phyloP scores from a whole-genome alignment of 805 yeast genomes.

The Limtongozyma cylindracea region DNA sequence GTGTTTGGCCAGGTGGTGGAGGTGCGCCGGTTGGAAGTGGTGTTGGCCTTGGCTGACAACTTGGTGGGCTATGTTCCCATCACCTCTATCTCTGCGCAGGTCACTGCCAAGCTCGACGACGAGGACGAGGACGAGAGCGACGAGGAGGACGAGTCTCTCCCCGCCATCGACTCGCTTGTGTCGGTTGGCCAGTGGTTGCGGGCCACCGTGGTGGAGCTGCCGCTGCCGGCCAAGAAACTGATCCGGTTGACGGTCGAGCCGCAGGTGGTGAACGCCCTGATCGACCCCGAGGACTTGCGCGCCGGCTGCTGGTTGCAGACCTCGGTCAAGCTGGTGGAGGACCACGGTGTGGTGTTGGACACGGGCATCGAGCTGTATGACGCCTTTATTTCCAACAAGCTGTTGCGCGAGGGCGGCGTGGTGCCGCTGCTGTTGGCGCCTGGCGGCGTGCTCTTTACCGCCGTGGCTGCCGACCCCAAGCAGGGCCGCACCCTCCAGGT shows the following conservation, averaged over 20 bases:
- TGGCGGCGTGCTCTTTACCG: not conserved
- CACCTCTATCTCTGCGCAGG: slow-evolving; percentile 39
- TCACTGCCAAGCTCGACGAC: slow-evolving; percentile 30
- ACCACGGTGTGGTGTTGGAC: slow-evolving; percentile 68
- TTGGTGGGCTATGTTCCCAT: slow-evolving; percentile 58
- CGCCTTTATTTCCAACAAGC: slow-evolving; percentile 62
- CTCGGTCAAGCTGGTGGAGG: slow-evolving; percentile 60
- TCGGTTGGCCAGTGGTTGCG: slow-evolving; percentile 67
- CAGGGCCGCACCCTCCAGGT: too few relatives aligned
- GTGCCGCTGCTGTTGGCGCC: slow-evolving; percentile 6
- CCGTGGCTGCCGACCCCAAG: not conserved
- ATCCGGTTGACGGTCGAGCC: slow-evolving; percentile 60
- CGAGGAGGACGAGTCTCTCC: slow-evolving; percentile 14
- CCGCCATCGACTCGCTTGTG: slow-evolving; percentile 28
- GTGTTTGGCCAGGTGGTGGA: slow-evolving; percentile 55
- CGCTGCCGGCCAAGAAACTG: slow-evolving; percentile 27
- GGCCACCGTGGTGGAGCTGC: slow-evolving; percentile 42
- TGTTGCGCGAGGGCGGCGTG: slow-evolving; percentile 14
- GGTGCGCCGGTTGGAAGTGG: slow-evolving; percentile 36
- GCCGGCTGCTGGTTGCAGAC: slow-evolving; percentile 50
- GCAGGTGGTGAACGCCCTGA: slow-evolving; percentile 29
- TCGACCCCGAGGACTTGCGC: slow-evolving; percentile 39
- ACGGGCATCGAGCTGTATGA: slow-evolving; percentile 30
- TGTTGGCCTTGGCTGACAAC: slow-evolving; percentile 57
- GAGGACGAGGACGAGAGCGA: slow-evolving; percentile 12